Base-by-base conservation (phyloP, 345 rosid species). In the Gossypium sturtianum region DNA sequence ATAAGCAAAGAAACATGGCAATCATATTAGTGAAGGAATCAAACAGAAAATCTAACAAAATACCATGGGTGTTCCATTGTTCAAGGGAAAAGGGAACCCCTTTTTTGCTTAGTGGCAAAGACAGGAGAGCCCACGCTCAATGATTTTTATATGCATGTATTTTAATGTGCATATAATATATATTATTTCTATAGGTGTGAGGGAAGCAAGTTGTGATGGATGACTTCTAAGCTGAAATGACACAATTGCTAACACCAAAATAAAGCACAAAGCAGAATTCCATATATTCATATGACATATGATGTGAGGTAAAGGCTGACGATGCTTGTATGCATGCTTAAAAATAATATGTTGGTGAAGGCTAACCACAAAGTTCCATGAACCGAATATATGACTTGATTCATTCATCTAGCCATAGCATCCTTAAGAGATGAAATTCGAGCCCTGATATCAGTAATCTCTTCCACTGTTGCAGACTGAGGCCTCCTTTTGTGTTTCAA, bases 41-140 rank as follows among this genome's bases (percentile, higher is more conserved):
- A 25, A 48, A 19, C 43, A 47, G 43, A 22, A 60, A 10, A 27
- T 53, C 34, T 56, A 12, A 19, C 71, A 66, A 56, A 64, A 76
- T 60, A 74, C 15, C 67, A 74, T 57, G 17, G 66, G 73, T 74
- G 44, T 64, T 76, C 77, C 76, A 60, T 70, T 73, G 72, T 67
- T 76, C 12, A 73, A 71, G 67, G 60, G 69, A 16, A 67, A 67
- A 70, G 56, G 41, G 41, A 34, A 23, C 41, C 66, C 56, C 75
- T 53, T 16, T 52, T 53, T n/a, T 53, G 20, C 4, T 25, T 64
- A 34, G 77, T 84, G 76, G 87, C 13, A 60, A 27, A 56, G 70
- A 70, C 66, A 49, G 60, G 68, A 78, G 77, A 69, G 72, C 82
- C 83, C 79, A 73, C 75, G 57, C 44, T 9, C 25, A 56, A 56